phyloP scores from a whole-genome alignment of 768 basidiomycete genomes.

The Naganishia kalamii region DNA sequence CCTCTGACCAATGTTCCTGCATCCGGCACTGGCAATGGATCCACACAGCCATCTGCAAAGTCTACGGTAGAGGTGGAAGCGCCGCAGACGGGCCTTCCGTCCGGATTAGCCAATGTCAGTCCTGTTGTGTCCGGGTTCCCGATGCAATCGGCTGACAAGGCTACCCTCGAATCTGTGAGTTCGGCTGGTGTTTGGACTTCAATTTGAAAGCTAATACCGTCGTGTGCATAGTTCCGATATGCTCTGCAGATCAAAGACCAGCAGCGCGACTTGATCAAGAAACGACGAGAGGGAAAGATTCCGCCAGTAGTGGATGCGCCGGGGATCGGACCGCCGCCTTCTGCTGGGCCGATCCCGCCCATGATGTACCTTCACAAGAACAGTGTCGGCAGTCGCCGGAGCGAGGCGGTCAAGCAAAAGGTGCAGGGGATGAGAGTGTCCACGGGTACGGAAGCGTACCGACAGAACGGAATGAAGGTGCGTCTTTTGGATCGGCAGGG shows the following conservation, averaged over 20 bases:
- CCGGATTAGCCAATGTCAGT: constrained; percentile 14
- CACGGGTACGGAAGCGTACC: not conserved
- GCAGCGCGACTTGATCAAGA: constrained; percentile 18
- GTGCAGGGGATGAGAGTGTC: constrained; percentile 19
- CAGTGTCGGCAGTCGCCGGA: constrained; percentile 16
- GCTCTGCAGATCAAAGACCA: constrained; percentile 22
- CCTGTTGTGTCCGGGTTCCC: constrained; percentile 26
- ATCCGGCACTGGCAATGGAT: not conserved
- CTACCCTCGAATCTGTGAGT: constrained; percentile 24
- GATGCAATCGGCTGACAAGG: constrained; percentile 22
- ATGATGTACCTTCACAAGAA: constrained; percentile 10
- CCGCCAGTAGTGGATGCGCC: constrained; percentile 12
- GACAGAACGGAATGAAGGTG: constrained; percentile 4
- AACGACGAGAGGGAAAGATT: constrained; percentile 13
- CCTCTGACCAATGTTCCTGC: not conserved
- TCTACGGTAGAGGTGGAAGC: not conserved
- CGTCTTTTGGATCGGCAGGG: not conserved
- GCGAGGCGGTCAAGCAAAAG: constrained; percentile 23
- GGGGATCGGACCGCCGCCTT: constrained; percentile 24
- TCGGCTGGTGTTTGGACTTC: not conserved
- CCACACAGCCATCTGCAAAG: not conserved
- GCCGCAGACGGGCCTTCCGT: not conserved
- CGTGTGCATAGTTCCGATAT: constrained; percentile 24
- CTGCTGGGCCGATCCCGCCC: constrained; percentile 15
- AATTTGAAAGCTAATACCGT: too few species aligned